Evolutionary conservation across 176 grass and related monocot species (phyloP), one percentile per base, ranked within the genome.

Genomic region (Coix lacrymajobi): DNA sequence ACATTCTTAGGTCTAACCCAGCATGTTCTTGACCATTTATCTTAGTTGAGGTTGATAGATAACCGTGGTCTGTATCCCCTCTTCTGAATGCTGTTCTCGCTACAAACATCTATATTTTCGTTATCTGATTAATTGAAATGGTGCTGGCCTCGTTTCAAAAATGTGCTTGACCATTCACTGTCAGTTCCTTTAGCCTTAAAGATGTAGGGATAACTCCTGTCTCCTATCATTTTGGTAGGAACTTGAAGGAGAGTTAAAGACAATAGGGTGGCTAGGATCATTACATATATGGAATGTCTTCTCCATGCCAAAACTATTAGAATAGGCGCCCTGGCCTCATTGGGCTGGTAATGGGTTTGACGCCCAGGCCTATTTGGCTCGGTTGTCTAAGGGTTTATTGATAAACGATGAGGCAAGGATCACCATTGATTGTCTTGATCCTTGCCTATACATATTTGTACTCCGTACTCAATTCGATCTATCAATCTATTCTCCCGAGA

Each of bases 141-240:
- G 46, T 16, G 1, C 16, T 54, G 49, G 49, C 49, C 49, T 22
- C 2, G 19, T 22, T 54, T 56, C 20, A 10, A 56, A 56, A n/a
- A 56, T 0, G 22, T 56, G 20, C 22, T 56, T 24, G 20, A 54
- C 52, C 20, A 56, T 56, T 34, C 38, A 62, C 25, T 36, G 11
- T 16, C 1, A 3, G 26, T 62, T 8, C 4, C 11, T 39, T 72
- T 62, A 74, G 46, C 25, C 43, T 11, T 20, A 86, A 80, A 86
- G 60, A 67, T 36, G 4, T 61, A 66, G 76, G 76, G 69, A 66
- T 74, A 75, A 86, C 69, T 87, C 78, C 46, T 68, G 77, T 81
- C 78, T 75, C 41, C 29, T 80, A 56, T 86, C 45, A 75, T 80
- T 66, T 86, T 86, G 45, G 45, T 86, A 81, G 36, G 60, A 63